Evolutionary conservation across 1,284 basidiomycete species (phyloP), one percentile per base, ranked within the genome.

Genomic region (Irpex sp.): DNA sequence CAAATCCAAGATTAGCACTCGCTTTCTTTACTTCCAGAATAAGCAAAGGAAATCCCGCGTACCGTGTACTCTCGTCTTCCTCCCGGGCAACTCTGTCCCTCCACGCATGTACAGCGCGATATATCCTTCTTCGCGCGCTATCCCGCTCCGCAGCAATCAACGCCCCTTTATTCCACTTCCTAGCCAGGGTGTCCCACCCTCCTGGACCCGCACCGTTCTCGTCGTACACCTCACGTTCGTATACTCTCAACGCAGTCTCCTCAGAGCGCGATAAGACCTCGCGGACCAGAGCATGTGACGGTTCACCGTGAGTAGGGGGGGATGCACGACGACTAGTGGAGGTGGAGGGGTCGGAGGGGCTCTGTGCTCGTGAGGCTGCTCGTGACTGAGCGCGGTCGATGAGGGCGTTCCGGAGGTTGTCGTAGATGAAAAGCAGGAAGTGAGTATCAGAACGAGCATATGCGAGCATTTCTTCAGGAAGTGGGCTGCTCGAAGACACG

Each of bases 401-500:
- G 3, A 98, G 87, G 1, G 92, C 92, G 71, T 93, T 90, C 5
- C 94, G 90, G n/a, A 98, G 84, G 67, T 88, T 86, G 77, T 98
- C 95, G 76, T 97, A 98, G 69, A 98, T 89, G 77, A 87, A 95
- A 19, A 98, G 81, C 1, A 99, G 83, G 76, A 92, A 97, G 75
- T 99, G 97, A 0, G 97, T 99, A 75, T 99, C 97, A 4, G 93
- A 93, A 19, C 95, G 89, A 1, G 97, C 97, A 73, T 99, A 99
- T 61, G 85, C 80, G 35, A 95, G 77, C 95, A 98, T 97, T 68
- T 94, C 94, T 53, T 85, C 76, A 0, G 95, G 92, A 7, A 99
- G 77, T 0, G 97, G 97, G 55, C 93, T 88, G 33, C 11, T 43
- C 66, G 4, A 39, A 50, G 49, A 7, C 11, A 61, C 15, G 17